These are phyloP conservation scores for Ormosia semicastrata DNA, from an alignment of 306 rosid genomes.

Conservation along the genomic window DNA sequence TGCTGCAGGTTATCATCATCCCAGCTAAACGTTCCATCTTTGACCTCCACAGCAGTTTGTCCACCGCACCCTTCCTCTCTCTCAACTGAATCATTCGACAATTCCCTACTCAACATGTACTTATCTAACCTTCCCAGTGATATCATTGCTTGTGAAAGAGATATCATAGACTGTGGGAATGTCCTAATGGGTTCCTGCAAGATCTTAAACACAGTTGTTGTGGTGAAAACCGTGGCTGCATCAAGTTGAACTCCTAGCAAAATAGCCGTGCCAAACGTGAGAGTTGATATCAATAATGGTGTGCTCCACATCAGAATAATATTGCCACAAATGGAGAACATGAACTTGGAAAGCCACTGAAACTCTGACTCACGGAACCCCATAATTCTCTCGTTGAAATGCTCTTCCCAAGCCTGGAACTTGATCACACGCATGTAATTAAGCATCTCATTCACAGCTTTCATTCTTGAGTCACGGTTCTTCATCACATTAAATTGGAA, in stretches of 20 bases:
- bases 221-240: conserved; percentile 75
- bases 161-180: conserved; percentile 76
- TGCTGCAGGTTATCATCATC: conserved; percentile 51
- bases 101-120: conserved; percentile 62
- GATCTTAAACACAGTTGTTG: conserved; percentile 57
- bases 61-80: conserved; percentile 47
- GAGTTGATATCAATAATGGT: conserved; percentile 51
- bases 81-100: conserved; percentile 50
- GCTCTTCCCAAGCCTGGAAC: conserved; percentile 91
- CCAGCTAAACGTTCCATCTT: conserved; percentile 67
- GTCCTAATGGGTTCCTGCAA: conserved; percentile 76
- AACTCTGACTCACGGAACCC: conserved; percentile 54
- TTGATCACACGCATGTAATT: conserved; percentile 80
- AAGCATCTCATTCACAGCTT: conserved; percentile 79
- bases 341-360: conserved; percentile 62
- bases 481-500: conserved; percentile 57
- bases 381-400: conserved; percentile 53
- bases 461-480: conserved; percentile 78
- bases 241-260: conserved; percentile 61
- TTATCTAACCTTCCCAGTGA: conserved; percentile 67
- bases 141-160: conserved; percentile 71
- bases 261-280: conserved; percentile 68
- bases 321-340: conserved; percentile 56
- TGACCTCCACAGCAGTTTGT: conserved; percentile 51
- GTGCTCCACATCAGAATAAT: conserved; percentile 63